Base-by-base conservation (phyloP, 1,139 yeast species). In the Debaryomyces sp. region DNA sequence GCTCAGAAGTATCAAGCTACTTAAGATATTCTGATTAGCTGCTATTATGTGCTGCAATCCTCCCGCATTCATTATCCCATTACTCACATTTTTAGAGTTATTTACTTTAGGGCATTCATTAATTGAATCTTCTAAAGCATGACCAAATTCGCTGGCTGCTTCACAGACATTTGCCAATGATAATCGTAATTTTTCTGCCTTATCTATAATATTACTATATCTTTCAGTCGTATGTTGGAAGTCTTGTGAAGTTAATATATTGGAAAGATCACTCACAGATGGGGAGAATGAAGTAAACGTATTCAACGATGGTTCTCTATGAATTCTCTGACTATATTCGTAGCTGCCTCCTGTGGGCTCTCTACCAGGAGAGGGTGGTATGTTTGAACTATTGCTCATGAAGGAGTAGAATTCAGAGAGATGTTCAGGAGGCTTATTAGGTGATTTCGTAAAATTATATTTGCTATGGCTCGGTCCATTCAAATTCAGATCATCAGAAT, bases 11-110 rank as follows among this genome's bases (percentile, higher is more conserved):
- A 89, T 65, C 45, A 84, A 70, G 46, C 82, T 73, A 22, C 90
- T 80, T 53, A 90, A 73, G 7, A 90, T 82, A 53, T 85, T 85
- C 55, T 87, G 87, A 59, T 89, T 95, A 62, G 89, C 89, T 0
- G 95, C 85, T 15, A 89, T 79, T 44, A 90, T 74, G 59, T 81
- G 85, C 58, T 89, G 94, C 50, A 90, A 68, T 1, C 96, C 96
- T 38, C 91, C 88, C 0, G 94, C 89, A 42, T 84, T 80, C 55
- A 82, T 69, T 15, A 89, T 66, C 4, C 91, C 90, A 56, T 86
- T 87, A 1, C 85, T 79, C 0, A 85, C 82, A 22, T 70, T 67
- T 13, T 82, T 86, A 29, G 84, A 75, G 30, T 92, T 91, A 61
- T 84, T 84, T 48, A 86, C 79, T 47, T 84, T 77, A 1, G 96